Evolutionary conservation across 176 grass and related monocot species (phyloP).

Genomic region (Elaeis guineensis): DNA sequence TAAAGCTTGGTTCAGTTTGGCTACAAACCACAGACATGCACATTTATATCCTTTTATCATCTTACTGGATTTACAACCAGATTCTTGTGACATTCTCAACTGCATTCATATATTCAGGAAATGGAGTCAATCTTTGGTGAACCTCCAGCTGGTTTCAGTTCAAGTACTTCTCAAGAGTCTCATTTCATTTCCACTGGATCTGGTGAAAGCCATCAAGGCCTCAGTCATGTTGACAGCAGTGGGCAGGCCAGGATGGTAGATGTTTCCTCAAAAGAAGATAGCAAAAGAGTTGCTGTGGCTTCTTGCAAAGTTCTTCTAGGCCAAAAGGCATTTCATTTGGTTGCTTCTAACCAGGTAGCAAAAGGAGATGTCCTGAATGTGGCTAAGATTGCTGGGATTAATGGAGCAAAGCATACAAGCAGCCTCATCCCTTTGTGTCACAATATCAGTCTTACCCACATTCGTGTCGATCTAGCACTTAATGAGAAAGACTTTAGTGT

Average conservation of each 20-base stretch:
- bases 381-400: slow-evolving; percentile 93
- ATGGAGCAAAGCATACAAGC: slow-evolving; percentile 85
- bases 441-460: slow-evolving; percentile 68
- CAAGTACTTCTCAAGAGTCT: slow-evolving; percentile 37
- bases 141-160: slow-evolving; percentile 46
- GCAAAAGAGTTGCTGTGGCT: slow-evolving; percentile 61
- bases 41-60: background rate
- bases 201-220: slow-evolving; percentile 10
- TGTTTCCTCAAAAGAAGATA: slow-evolving; percentile 67
- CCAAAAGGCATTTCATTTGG: slow-evolving; percentile 61
- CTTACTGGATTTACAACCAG: slow-evolving; percentile 7
- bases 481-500: slow-evolving; percentile 76
- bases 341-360: slow-evolving; percentile 81
- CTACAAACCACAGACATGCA: background rate
- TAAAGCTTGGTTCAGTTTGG: too few relatives aligned
- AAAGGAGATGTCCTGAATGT: slow-evolving; percentile 95
- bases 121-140: slow-evolving; percentile 81
- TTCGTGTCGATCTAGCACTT: slow-evolving; percentile 80
- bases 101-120: slow-evolving; percentile 47
- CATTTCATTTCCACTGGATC: background rate
- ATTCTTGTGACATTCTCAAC: background rate
- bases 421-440: slow-evolving; percentile 79
- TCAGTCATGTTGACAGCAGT: slow-evolving; percentile 65
- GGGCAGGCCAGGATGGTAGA: slow-evolving; percentile 89
- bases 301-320: slow-evolving; percentile 74